Evolutionary conservation across 352 stramenopile genomes (phyloP), one percentile per base, ranked within the genome.

Genomic region (Phytopythium kandeliae): DNA sequence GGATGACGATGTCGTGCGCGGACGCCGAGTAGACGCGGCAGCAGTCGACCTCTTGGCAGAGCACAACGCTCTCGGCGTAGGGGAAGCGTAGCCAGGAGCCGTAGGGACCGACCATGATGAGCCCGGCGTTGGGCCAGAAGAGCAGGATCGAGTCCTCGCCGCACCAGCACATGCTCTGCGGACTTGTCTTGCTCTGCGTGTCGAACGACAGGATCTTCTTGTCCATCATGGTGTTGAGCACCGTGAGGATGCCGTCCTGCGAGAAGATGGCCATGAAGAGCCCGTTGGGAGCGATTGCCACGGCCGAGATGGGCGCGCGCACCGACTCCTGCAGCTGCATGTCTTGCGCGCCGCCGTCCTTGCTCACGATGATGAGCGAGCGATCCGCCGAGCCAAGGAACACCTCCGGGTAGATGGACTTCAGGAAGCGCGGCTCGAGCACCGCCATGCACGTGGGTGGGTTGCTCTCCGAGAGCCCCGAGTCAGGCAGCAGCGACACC

Each of bases 221-320:
- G 74, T 97, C 90, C 63, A 98, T 97, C 52, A 87, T 95, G n/a
- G 93, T 97, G 31, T 94, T 97, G 45, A 98, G 82, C 19, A 98
- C 95, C 4, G 92, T 97, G 24, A 98, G 69, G 48, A 97, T 88
- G 9, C 90, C 92, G 47, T 96, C 83, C 53, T 96, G 86, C 9
- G 91, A 95, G 59, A 97, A 98, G 46, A 96, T 89, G n/a, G 95
- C 93, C 71, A 98, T 86, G 58, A 98, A 98, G 48, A 95, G 78
- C 34, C 94, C 94, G 63, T 98, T 98, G 2, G 93, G 93, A 19
- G 92, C 93, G 63, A 98, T 94, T 0, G 84, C 77, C 57, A 98
- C 96, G 33, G 81, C 80, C 16, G 94, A 92, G 63, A 98, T 97
- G 17, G 92, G 89, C 38, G 93, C 84, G 26, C 72, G 70, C 46